phyloP scores from a whole-genome alignment of 163 green algal genomes.

The Coccomyxa subellipsoidea region DNA sequence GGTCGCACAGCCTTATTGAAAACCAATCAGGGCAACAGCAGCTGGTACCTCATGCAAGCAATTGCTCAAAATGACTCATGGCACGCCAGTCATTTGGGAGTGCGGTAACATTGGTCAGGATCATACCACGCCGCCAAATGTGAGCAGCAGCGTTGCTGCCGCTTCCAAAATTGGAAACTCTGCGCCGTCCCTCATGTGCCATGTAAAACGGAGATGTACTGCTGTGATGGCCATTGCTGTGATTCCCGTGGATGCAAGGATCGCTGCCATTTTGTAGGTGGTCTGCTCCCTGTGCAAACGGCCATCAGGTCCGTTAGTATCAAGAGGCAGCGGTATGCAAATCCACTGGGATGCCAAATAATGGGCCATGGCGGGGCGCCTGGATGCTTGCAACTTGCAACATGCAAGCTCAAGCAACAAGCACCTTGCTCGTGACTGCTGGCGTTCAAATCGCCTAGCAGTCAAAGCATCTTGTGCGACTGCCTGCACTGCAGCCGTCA shows the following conservation, averaged over 20 bases:
- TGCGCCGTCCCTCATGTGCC: constrained; percentile 44
- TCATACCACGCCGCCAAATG: constrained; percentile 67
- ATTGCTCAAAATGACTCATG: too few relatives aligned
- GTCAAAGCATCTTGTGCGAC: not conserved
- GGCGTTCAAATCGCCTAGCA: not conserved
- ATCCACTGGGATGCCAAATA: too few relatives aligned
- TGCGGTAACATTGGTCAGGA: not conserved
- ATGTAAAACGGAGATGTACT: constrained; percentile 68
- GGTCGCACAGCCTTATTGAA: too few relatives aligned
- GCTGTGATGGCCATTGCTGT: constrained; percentile 53
- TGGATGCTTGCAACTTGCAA: not conserved
- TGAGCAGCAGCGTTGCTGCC: constrained; percentile 63
- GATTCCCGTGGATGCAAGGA: constrained; percentile 58
- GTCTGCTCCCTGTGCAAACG: constrained; percentile 55
- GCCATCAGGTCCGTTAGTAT: not conserved
- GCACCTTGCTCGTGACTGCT: not conserved
- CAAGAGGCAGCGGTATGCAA: not conserved
- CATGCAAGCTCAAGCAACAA: not conserved
- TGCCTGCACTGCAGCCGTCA: not conserved
- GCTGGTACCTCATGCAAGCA: too few relatives aligned
- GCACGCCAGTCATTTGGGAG: not conserved
- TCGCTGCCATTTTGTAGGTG: constrained; percentile 70
- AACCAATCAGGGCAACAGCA: too few relatives aligned
- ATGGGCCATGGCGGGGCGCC: too few relatives aligned
- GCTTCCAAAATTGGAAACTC: constrained; percentile 64